A percentile compares a stretch with the other conserved stretches of the same genome.
Evolutionary conservation across 176 grass and related monocot genomes (phyloP).

Genomic region (Microstegium vimineum): DNA sequence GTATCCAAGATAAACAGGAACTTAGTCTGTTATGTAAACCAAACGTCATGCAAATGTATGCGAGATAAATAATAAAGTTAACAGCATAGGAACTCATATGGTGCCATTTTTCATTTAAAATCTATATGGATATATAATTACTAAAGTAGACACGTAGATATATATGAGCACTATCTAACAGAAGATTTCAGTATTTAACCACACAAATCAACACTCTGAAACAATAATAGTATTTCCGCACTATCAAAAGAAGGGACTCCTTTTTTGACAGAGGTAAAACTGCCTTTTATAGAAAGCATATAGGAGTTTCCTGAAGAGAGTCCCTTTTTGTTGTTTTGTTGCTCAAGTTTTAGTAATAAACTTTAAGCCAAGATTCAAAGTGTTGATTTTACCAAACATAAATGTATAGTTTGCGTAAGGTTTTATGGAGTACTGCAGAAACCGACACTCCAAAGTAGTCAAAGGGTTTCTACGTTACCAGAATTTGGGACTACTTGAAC

Average conservation of each 20-base stretch:
- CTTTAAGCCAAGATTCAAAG: background rate
- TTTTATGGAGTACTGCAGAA: background rate
- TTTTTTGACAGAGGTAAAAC: background rate
- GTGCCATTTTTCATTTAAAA: background rate
- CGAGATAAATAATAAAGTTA: slow-evolving; percentile 1
- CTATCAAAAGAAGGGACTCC: background rate
- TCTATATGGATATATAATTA: background rate
- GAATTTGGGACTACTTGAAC: background rate
- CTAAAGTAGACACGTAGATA: slow-evolving; percentile 10
- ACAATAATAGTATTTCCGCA: slow-evolving; percentile 2
- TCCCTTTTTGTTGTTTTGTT: background rate
- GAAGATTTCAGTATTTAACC: background rate
- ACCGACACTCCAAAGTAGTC: background rate
- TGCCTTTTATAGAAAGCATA: background rate
- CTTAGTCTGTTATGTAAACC: slow-evolving; percentile 31
- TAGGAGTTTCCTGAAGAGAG: background rate
- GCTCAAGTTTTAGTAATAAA: background rate
- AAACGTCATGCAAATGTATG: slow-evolving; percentile 13
- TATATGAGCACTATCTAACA: background rate
- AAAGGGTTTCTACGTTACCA: background rate
- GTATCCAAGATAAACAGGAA: slow-evolving; percentile 3
- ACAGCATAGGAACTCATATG: slow-evolving; percentile 6
- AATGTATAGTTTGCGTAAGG: background rate
- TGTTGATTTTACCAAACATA: background rate
- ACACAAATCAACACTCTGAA: background rate